Evolutionary conservation across 768 basidiomycete genomes (phyloP).

Genomic region (Lactifluus piperatus): DNA sequence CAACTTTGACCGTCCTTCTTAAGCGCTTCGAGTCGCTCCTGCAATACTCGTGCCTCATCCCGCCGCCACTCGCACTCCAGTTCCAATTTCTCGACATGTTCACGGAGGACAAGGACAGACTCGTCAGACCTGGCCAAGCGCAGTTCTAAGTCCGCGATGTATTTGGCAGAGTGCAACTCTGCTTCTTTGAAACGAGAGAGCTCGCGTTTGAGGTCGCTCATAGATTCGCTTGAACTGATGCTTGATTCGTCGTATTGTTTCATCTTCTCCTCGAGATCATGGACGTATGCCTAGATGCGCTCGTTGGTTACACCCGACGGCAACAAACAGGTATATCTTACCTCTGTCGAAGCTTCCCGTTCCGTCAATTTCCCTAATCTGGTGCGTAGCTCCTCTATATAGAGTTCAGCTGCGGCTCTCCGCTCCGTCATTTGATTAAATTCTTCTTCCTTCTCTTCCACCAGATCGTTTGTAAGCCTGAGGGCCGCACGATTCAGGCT

Average conservation of each 20-base stretch:
- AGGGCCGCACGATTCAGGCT: slow-evolving; percentile 81
- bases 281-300: slow-evolving; percentile 72
- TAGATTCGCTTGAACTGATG: slow-evolving; percentile 63
- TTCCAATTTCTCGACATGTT: slow-evolving; percentile 70
- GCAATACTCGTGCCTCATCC: slow-evolving; percentile 60
- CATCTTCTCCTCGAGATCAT: slow-evolving; percentile 88
- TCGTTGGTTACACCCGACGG: slow-evolving; percentile 16
- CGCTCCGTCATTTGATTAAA: slow-evolving; percentile 54
- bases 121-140: slow-evolving; percentile 74
- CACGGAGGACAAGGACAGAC: slow-evolving; percentile 58
- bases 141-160: slow-evolving; percentile 80
- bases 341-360: slow-evolving; percentile 88
- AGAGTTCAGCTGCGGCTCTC: slow-evolving; percentile 72
- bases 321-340: slow-evolving; percentile 28
- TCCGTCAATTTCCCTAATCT: slow-evolving; percentile 79
- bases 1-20: slow-evolving; percentile 72
- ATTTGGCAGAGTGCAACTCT: slow-evolving; percentile 62
- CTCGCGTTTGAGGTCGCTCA: slow-evolving; percentile 80
- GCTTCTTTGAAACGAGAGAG: slow-evolving; percentile 67
- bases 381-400: slow-evolving; percentile 77
- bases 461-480: slow-evolving; percentile 84
- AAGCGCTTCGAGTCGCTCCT: slow-evolving; percentile 60
- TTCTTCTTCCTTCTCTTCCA: slow-evolving; percentile 86
- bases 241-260: slow-evolving; percentile 77
- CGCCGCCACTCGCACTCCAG: slow-evolving; percentile 64